Conservation (phyloP, 2,329 filamentous ascomycete genomes). For the Penicillium vulpinum region DNA sequence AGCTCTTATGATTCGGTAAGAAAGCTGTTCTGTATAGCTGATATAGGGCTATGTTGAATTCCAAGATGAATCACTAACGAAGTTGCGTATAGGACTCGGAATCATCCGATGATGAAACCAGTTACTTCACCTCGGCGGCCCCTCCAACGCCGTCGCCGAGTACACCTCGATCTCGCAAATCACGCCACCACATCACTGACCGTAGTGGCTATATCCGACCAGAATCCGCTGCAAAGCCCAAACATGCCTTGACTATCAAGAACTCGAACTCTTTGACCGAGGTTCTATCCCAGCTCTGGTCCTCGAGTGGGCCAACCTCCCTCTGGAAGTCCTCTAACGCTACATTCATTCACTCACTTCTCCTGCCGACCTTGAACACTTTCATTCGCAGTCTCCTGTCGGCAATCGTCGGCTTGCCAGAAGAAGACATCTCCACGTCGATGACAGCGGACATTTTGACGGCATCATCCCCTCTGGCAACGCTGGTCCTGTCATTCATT, state of each 20-base stretch:
- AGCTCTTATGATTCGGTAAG: conserved; percentile 37
- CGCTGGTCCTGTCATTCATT: conserved; percentile 69
- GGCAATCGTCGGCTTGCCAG: conserved; percentile 85
- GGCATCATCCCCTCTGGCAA: conserved; percentile 78
- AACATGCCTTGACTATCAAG: conserved; percentile 69
- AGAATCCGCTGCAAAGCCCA: conserved; percentile 38
- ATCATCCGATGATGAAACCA: conserved; percentile 71
- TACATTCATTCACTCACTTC: conserved; percentile 85
- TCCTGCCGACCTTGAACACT: conserved; percentile 83
- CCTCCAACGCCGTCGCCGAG: conserved; percentile 45
- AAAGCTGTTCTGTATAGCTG: not conserved
- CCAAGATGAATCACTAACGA: conserved; percentile 7
- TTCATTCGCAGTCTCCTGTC: conserved; percentile 91
- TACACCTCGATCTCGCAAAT: conserved; percentile 40
- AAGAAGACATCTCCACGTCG: conserved; percentile 60
- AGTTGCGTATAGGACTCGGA: conserved; percentile 35
- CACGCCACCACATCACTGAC: conserved; percentile 46
- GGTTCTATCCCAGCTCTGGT: conserved; percentile 83
- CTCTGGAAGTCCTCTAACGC: conserved; percentile 93
- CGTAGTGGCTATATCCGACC: conserved; percentile 47
- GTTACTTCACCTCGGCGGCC: conserved; percentile 74
- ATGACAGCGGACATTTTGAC: conserved; percentile 72
- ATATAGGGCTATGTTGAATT: not conserved
- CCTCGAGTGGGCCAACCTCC: conserved; percentile 83
- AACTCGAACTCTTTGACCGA: conserved; percentile 80